Conservation (phyloP, 352 stramenopile species). For the Phytophthora hybrid region DNA sequence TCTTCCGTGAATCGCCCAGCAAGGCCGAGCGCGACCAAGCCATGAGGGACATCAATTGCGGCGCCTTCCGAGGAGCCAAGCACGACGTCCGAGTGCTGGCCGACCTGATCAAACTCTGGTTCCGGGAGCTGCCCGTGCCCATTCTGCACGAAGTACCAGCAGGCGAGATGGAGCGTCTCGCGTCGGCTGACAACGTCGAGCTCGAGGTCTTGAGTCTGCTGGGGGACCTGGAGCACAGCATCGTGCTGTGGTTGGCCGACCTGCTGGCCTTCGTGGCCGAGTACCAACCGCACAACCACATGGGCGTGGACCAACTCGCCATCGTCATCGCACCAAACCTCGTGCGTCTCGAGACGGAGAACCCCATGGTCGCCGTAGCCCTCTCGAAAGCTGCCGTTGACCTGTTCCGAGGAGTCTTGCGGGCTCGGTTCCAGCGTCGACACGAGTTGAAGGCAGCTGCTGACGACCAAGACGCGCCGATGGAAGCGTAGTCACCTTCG, state of each 20-base stretch:
- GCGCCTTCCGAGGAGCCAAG: conserved; percentile 65
- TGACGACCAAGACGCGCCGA: conserved; percentile 5
- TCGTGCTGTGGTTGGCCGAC: conserved; percentile 89
- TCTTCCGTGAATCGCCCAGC: conserved; percentile 90
- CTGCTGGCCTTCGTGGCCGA: conserved; percentile 76
- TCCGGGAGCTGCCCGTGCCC: conserved; percentile 84
- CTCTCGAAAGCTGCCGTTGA: conserved; percentile 88
- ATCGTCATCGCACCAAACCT: conserved; percentile 92
- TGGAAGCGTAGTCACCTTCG: conserved; percentile 28
- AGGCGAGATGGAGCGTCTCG: conserved; percentile 69
- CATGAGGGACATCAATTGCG: conserved; percentile 87
- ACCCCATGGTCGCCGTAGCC: conserved; percentile 87
- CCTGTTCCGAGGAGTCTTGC: conserved; percentile 68
- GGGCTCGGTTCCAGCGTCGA: conserved; percentile 42
- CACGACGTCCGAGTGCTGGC: conserved; percentile 87
- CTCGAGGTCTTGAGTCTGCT: conserved; percentile 60
- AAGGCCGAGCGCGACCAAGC: conserved; percentile 87
- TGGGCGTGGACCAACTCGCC: conserved; percentile 91
- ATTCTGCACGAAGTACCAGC: conserved; percentile 84
- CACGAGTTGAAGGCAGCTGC: conserved; percentile 30
- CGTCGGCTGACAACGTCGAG: conserved; percentile 52
- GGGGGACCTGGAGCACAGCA: conserved; percentile 56
- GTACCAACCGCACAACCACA: conserved; percentile 83
- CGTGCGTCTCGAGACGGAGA: conserved; percentile 85
- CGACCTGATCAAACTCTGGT: conserved; percentile 92